phyloP scores from a whole-genome alignment of 257 asterid genomes.

The Coffea eugenioides region DNA sequence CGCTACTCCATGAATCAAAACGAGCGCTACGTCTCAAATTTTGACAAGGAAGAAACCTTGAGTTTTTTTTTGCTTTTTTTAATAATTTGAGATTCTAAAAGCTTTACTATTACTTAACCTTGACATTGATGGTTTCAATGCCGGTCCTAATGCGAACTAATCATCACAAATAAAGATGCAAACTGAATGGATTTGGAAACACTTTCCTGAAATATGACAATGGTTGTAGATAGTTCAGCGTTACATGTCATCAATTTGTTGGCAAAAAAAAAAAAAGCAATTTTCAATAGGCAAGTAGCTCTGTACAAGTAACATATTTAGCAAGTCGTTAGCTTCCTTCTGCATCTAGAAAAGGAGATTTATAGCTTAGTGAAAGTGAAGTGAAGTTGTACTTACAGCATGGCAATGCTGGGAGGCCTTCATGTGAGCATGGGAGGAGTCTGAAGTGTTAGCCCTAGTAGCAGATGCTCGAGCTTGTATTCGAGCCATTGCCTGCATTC shows the following conservation, averaged over 20 bases:
- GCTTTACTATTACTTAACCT: not conserved
- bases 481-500: constrained; percentile 96
- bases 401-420: constrained; percentile 30
- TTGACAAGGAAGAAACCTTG: not conserved
- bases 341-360: not conserved
- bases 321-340: not conserved
- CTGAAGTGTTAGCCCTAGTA: constrained; percentile 42
- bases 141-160: not conserved
- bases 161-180: not conserved
- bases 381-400: constrained; percentile 37
- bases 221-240: not conserved
- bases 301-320: not conserved
- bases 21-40: not conserved
- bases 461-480: constrained; percentile 95
- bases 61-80: too few species aligned
- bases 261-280: not conserved
- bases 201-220: not conserved
- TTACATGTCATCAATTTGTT: not conserved
- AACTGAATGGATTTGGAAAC: not conserved
- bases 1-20: not conserved
- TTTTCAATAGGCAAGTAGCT: not conserved
- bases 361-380: not conserved
- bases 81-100: not conserved
- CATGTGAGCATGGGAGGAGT: constrained; percentile 29
- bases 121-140: not conserved